Evolutionary conservation across 202 grass and related monocot genomes (phyloP).

Genomic region (Setaria italica): DNA sequence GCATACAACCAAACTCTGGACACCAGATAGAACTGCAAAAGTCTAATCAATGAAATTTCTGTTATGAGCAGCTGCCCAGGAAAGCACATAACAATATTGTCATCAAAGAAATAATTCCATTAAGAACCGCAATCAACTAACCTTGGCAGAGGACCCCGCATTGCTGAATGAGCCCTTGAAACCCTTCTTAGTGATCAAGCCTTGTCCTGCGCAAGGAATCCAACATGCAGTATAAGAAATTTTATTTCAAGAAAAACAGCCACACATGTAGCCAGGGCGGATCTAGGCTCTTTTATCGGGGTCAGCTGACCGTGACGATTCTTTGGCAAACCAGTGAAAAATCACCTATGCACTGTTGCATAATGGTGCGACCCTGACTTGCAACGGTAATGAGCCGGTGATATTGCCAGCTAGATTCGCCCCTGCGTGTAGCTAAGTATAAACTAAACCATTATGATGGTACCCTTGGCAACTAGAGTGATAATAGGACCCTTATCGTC

Average conservation of each 20-base stretch:
- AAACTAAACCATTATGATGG: background rate
- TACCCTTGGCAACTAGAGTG: background rate
- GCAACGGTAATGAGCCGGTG: too few relatives aligned
- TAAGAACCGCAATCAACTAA: constrained; percentile 32
- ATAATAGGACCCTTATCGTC: background rate
- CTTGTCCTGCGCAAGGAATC: constrained; percentile 64
- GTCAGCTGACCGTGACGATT: too few relatives aligned
- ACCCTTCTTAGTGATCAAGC: constrained; percentile 89
- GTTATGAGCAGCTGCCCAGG: constrained; percentile 10
- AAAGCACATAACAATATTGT: background rate
- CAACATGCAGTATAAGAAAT: background rate
- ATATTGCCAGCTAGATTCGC: too few relatives aligned
- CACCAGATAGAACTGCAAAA: constrained; percentile 92
- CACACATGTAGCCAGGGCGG: background rate
- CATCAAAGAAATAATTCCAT: constrained; percentile 6
- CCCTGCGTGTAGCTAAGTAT: background rate
- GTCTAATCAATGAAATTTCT: constrained; percentile 58
- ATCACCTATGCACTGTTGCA: too few relatives aligned
- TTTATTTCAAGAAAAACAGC: background rate
- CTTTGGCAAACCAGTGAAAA: too few relatives aligned
- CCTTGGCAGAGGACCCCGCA: constrained; percentile 91
- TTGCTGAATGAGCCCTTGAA: constrained; percentile 83
- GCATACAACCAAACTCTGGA: constrained; percentile 89
- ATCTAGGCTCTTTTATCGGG: too few relatives aligned
- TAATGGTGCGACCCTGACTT: too few relatives aligned